Base-by-base conservation (phyloP, 176 grass and related monocot genomes). In the Triticum turgidum region DNA sequence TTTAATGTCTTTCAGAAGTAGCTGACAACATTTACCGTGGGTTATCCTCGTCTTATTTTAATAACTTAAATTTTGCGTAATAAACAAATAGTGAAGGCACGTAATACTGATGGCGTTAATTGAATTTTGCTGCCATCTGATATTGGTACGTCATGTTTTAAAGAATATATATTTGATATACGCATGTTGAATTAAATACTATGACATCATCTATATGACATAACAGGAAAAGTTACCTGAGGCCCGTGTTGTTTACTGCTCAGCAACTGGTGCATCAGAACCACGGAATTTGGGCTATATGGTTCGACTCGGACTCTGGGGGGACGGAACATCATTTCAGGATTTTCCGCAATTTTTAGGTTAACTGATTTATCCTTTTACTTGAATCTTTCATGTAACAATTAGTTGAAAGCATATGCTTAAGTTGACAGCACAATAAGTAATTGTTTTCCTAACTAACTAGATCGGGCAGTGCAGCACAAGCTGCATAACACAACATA, bases 281-380 rank as follows among this genome's bases (percentile, higher is more conserved):
- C 97, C 94, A 61, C 90, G 97, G 59, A 99, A 96, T 92, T 90
- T 99, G 87, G 97, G 92, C 81, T 99, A 99, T 76, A 96, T 99
- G 97, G 92, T 96, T 80, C 97, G 94, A 24, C 97, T 99, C 82
- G 97, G 97, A 91, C 90, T 99, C 80, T 99, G 97, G 97, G 97
- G 94, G 29, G 85, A 79, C 61, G 92, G 94, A 87, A 92, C 94
- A 80, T 96, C 92, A 81, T 99, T 99, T 88, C 64, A 82, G 41
- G 72, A 86, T 79, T 96, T 99, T 83, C 12, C 74, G 11, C 82
- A 96, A 76, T 99, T 96, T 91, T 88, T 96, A 91, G 92, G 97
- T 98, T 76, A 44, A 89, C 75, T 73, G 38, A 66, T 78, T 68
- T 51, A 51, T 84, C 22, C 61, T 39, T 56, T 85, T 73, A 58